phyloP scores from a whole-genome alignment of 495 filamentous ascomycete species.

The Neurospora sp. region DNA sequence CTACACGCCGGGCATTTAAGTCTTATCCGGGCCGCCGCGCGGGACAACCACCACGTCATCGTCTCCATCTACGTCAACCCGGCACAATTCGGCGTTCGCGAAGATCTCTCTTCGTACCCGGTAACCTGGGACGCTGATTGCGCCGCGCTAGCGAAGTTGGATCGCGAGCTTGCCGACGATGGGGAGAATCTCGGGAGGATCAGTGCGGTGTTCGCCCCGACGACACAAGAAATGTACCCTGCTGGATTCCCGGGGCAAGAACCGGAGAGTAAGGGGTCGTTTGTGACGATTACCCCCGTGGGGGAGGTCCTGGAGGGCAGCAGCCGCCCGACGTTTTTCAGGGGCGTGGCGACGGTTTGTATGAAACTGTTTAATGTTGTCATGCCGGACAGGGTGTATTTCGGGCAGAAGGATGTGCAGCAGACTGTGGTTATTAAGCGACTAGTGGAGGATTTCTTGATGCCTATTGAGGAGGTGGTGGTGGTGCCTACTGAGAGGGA shows the following conservation, averaged over 20 bases:
- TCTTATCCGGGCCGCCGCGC: slow-evolving; percentile 74
- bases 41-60: slow-evolving; percentile 74
- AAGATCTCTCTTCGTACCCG: slow-evolving; percentile 82
- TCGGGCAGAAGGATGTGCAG: slow-evolving; percentile 97
- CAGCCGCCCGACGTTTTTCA: slow-evolving; percentile 87
- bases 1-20: slow-evolving; percentile 85
- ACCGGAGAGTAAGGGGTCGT: slow-evolving; percentile 56
- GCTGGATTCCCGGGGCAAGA: slow-evolving; percentile 73
- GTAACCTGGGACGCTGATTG: slow-evolving; percentile 79
- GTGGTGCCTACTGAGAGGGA: slow-evolving; percentile 69
- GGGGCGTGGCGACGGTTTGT: slow-evolving; percentile 91
- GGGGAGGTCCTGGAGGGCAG: slow-evolving; percentile 71
- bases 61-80: slow-evolving; percentile 93
- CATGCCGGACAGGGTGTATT: slow-evolving; percentile 79
- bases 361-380: slow-evolving; percentile 96
- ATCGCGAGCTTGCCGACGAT: slow-evolving; percentile 57
- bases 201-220: slow-evolving; percentile 76
- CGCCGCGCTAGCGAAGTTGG: slow-evolving; percentile 52
- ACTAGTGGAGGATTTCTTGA: slow-evolving; percentile 78
- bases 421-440: slow-evolving; percentile 84
- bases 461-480: slow-evolving; percentile 67
- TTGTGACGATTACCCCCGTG: slow-evolving; percentile 86
- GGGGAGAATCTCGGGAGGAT: slow-evolving; percentile 53
- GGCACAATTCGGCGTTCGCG: slow-evolving; percentile 85
- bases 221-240: slow-evolving; percentile 78